These are phyloP conservation scores for Chamaecrista fasciculata DNA, from an alignment of 306 rosid genomes.

Conservation along the genomic window DNA sequence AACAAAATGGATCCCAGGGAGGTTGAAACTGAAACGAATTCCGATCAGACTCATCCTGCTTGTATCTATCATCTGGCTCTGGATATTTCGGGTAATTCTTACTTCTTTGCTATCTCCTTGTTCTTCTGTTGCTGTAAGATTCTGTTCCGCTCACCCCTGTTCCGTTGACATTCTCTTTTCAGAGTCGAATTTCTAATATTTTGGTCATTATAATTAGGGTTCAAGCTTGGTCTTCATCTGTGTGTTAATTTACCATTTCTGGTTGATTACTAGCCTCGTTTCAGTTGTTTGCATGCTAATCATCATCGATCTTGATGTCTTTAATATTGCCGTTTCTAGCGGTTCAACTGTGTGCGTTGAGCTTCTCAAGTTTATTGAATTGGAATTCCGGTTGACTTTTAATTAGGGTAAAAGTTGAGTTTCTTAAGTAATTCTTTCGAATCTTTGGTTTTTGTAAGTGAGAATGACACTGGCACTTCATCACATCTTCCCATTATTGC, in stretches of 20 bases:
- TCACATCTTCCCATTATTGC: not conserved
- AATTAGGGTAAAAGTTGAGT: not conserved
- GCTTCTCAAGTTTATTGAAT: not conserved
- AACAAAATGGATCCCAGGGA: conserved; percentile 51
- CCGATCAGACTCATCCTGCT: conserved; percentile 34
- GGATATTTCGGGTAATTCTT: conserved; percentile 74
- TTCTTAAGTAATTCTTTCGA: too few species aligned
- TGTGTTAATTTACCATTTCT: too few species aligned
- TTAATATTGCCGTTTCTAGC: not conserved
- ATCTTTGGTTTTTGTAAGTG: not conserved
- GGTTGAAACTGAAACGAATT: conserved; percentile 23
- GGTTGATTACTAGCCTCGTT: not conserved
- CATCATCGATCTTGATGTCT: not conserved
- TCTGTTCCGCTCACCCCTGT: not conserved
- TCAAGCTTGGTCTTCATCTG: too few species aligned
- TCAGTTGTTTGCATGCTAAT: conserved; percentile 22
- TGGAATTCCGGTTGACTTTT: not conserved
- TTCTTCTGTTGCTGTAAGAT: not conserved
- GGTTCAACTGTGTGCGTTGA: not conserved
- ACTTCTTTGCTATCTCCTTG: not conserved
- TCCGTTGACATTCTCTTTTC: not conserved
- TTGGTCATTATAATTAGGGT: not conserved
- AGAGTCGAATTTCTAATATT: not conserved
- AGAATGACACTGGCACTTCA: not conserved
- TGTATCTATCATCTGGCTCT: conserved; percentile 70